Conservation (phyloP, 2,329 filamentous ascomycete genomes). For the Alternaria sp. region DNA sequence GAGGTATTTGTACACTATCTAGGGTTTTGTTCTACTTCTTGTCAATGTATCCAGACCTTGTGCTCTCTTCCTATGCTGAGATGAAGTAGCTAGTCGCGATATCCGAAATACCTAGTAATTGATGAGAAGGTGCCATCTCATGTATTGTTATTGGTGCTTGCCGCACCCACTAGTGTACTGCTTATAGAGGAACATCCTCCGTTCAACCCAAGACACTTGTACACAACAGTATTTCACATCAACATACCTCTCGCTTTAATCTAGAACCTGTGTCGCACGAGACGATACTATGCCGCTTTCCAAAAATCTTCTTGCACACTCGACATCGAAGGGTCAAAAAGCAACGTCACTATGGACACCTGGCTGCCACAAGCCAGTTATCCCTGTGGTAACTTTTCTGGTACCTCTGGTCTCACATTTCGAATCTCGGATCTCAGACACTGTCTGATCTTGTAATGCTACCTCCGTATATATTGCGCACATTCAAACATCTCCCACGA, state of each 20-base stretch:
- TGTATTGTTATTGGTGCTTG: too few relatives aligned
- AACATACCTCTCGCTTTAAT: too few relatives aligned
- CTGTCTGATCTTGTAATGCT: neutral
- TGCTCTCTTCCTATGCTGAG: neutral
- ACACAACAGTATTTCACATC: too few relatives aligned
- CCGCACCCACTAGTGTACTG: too few relatives aligned
- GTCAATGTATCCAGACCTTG: neutral
- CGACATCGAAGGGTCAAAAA: too few relatives aligned
- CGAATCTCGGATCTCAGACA: neutral
- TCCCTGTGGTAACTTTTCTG: too few relatives aligned
- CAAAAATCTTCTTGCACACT: neutral
- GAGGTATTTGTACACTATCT: constrained; percentile 35
- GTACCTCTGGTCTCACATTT: neutral
- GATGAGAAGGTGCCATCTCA: too few relatives aligned
- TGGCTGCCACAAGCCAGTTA: too few relatives aligned
- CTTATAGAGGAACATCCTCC: too few relatives aligned
- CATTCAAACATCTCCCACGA: neutral
- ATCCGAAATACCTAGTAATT: neutral
- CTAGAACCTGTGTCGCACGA: neutral
- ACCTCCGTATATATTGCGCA: neutral
- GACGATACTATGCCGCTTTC: neutral
- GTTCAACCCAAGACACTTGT: too few relatives aligned
- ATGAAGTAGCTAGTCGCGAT: neutral
- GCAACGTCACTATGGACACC: too few relatives aligned
- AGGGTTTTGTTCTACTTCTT: neutral